phyloP scores from a whole-genome alignment of 345 rosid species.

The Balakata baccata region DNA sequence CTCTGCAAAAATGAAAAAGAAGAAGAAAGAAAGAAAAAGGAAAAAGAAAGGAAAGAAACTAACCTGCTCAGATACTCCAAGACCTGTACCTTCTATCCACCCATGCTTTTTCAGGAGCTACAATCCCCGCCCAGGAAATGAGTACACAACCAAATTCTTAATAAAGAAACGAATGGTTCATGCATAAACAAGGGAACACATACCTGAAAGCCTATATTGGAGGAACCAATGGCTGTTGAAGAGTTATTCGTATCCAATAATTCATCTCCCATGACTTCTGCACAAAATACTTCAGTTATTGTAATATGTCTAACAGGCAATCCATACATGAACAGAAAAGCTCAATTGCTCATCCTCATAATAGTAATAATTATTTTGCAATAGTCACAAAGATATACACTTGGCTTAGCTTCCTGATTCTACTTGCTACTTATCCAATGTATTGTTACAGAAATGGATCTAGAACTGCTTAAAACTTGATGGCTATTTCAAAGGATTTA shows the following conservation, averaged over 20 bases:
- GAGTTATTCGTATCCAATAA: conserved; percentile 16
- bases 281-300: not conserved
- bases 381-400: too few relatives aligned
- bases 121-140: conserved; percentile 7
- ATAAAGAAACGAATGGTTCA: not conserved
- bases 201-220: conserved; percentile 82
- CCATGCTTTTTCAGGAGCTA: conserved; percentile 94
- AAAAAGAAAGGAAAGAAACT: not conserved
- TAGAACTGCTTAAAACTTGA: not conserved
- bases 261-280: conserved; percentile 7
- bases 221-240: conserved; percentile 47
- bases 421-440: not conserved
- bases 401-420: not conserved
- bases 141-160: not conserved
- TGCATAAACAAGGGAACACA: not conserved
- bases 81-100: conserved; percentile 94
- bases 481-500: not conserved
- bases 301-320: not conserved
- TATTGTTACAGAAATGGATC: not conserved
- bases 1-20: not conserved
- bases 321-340: not conserved
- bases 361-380: too few relatives aligned
- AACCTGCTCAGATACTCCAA: conserved; percentile 78
- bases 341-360: not conserved
- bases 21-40: not conserved